Conservation (phyloP, 106 monocot species). For the Dendrobium catenatum region DNA sequence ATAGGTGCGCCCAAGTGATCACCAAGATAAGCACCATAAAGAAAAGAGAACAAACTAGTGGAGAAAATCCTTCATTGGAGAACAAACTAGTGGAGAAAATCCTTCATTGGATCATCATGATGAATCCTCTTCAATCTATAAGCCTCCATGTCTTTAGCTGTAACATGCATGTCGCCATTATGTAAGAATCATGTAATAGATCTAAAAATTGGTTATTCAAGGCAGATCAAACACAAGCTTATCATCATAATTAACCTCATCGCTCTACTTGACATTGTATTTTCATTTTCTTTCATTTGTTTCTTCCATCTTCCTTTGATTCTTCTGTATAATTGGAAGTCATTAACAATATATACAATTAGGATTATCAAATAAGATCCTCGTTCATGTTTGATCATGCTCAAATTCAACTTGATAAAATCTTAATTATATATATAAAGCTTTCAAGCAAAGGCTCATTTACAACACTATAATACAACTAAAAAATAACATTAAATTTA, state of each 20-base stretch:
- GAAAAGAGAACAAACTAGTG: conserved; percentile 25
- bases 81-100: conserved; percentile 57
- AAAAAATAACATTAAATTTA: background rate
- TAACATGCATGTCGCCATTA: background rate
- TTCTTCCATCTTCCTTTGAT: conserved; percentile 76
- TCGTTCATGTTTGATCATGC: no score
- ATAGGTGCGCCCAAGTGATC: no score
- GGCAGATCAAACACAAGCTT: background rate
- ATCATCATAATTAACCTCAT: conserved; percentile 36
- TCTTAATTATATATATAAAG: background rate
- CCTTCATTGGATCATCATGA: conserved; percentile 95
- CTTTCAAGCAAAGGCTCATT: background rate
- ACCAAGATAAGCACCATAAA: no score
- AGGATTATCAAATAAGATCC: background rate
- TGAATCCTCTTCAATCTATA: conserved; percentile 79
- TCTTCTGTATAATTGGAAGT: conserved; percentile 41
- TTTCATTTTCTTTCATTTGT: conserved; percentile 88
- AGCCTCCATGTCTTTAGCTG: conserved; percentile 70
- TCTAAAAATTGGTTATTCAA: background rate
- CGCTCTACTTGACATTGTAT: conserved; percentile 81
- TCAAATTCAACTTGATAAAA: no score
- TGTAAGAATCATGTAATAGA: background rate
- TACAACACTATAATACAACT: no score
- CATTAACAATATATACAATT: background rate
- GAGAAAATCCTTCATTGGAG: conserved; percentile 33